These are phyloP conservation scores for Tylopilus plumbeoviolaceoides DNA, from an alignment of 768 basidiomycete genomes.

Conservation along the genomic window DNA sequence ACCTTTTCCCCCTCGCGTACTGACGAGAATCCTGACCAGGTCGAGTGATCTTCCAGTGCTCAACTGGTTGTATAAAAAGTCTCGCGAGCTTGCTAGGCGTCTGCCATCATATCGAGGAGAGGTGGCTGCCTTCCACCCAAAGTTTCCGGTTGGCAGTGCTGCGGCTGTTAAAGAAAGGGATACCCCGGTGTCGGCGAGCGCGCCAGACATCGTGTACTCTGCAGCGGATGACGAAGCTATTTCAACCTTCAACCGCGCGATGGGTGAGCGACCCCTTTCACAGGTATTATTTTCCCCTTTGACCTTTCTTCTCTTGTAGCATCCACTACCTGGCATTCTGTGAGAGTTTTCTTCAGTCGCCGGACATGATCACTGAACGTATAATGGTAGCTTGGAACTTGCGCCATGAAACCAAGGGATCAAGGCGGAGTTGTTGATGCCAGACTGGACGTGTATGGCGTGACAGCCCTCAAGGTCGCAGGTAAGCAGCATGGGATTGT, in stretches of 20 bases:
- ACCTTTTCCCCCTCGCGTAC: too few relatives aligned
- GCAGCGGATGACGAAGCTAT: constrained; percentile 34
- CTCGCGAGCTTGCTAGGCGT: constrained; percentile 51
- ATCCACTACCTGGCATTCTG: constrained; percentile 13
- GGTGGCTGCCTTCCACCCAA: constrained; percentile 18
- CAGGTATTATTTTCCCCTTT: background rate
- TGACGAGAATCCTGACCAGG: background rate
- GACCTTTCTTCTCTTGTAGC: constrained; percentile 1
- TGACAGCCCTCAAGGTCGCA: constrained; percentile 55
- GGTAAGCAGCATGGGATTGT: constrained; percentile 32
- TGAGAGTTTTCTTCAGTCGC: background rate
- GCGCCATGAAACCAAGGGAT: constrained; percentile 62
- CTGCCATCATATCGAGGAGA: constrained; percentile 36
- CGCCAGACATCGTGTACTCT: constrained; percentile 33
- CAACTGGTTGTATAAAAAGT: constrained; percentile 47
- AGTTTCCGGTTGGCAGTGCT: constrained; percentile 27
- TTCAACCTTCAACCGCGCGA: constrained; percentile 21
- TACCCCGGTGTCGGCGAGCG: constrained; percentile 21
- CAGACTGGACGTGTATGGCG: constrained; percentile 58
- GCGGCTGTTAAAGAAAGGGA: constrained; percentile 23
- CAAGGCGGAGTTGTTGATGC: constrained; percentile 61
- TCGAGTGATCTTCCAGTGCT: constrained; percentile 6
- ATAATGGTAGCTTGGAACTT: constrained; percentile 52
- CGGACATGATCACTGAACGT: background rate
- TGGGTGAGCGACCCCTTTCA: constrained; percentile 2